These are phyloP conservation scores for Heliamphora exappendiculata DNA, from an alignment of 148 eudicot species.

Conservation along the genomic window DNA sequence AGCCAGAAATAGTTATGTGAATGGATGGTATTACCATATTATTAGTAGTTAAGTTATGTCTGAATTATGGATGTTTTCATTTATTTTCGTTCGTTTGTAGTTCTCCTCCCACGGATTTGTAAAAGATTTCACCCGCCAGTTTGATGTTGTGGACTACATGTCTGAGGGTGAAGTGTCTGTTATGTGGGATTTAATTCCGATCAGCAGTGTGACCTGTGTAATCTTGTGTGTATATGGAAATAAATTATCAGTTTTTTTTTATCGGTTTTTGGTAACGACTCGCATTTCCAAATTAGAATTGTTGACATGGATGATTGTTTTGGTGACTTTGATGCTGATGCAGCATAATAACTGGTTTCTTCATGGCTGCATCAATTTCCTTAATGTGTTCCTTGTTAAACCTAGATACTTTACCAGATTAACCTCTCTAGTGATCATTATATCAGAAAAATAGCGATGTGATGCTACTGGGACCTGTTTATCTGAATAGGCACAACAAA, in stretches of 20 bases:
- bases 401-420: too few relatives aligned
- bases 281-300: background rate
- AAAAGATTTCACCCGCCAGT: background rate
- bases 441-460: too few relatives aligned
- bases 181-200: background rate
- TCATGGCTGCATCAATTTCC: too few relatives aligned
- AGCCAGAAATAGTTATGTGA: conserved; percentile 97
- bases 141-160: background rate
- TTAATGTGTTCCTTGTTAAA: too few relatives aligned
- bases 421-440: too few relatives aligned
- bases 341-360: too few relatives aligned
- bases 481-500: too few relatives aligned
- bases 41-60: too few relatives aligned
- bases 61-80: conserved; percentile 1
- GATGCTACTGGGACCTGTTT: too few relatives aligned
- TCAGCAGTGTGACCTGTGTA: background rate
- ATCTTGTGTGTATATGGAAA: background rate
- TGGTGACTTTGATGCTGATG: too few relatives aligned
- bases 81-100: background rate
- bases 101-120: background rate
- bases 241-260: background rate
- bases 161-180: background rate
- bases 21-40: background rate
- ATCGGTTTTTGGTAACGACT: background rate
- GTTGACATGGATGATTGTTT: too few relatives aligned